A percentile compares a stretch with the other conserved stretches of the same genome.
These are phyloP conservation scores for Tetrahymena elliotti DNA, from an alignment of 73 alveolate genomes.

Conservation along the genomic window DNA sequence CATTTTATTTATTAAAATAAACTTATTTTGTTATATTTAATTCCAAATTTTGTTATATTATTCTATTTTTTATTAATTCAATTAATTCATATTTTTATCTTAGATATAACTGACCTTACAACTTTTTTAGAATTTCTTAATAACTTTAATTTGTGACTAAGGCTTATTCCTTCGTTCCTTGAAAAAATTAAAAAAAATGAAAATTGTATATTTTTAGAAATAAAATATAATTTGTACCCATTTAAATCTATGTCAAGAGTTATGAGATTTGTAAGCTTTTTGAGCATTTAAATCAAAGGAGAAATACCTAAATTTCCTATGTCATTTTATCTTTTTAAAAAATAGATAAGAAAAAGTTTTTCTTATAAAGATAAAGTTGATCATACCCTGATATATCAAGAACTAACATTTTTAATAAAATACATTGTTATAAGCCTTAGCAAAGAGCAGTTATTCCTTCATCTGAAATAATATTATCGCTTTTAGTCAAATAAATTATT, in stretches of 20 bases:
- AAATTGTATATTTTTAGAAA: no score
- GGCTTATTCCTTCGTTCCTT: neutral
- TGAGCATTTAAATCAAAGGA: neutral
- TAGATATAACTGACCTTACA: neutral
- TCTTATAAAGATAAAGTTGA: no score
- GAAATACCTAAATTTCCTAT: neutral
- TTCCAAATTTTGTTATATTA: no score
- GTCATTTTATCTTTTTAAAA: neutral
- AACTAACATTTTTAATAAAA: no score
- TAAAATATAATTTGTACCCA: neutral
- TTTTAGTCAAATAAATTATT: no score
- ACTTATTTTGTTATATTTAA: no score
- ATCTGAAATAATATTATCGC: neutral
- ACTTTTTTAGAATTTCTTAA: neutral
- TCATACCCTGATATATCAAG: neutral
- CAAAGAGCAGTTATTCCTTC: neutral
- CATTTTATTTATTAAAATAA: no score
- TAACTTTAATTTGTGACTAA: neutral
- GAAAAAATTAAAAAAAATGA: no score
- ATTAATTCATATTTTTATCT: neutral
- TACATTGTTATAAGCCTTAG: neutral
- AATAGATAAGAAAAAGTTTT: no score
- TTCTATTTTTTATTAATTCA: no score
- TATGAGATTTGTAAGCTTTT: neutral
- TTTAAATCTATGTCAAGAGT: no score